Percentiles rank a stretch among this genome's conserved stretches.
phyloP scores from a whole-genome alignment of 2,329 filamentous ascomycete genomes.

The Seiridium cupressi region DNA sequence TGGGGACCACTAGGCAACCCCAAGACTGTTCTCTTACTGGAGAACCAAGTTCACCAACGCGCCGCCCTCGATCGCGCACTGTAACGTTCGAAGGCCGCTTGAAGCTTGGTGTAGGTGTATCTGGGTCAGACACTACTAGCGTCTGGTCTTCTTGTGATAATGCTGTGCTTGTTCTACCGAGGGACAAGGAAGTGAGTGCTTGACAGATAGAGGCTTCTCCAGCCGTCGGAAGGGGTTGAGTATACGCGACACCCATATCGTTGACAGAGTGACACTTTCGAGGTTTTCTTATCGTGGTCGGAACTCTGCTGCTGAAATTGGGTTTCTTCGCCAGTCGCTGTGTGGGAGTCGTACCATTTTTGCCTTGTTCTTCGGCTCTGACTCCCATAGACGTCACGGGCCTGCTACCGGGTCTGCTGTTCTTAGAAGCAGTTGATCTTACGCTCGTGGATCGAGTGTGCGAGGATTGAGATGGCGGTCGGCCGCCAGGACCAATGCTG shows the following conservation, averaged over 20 bases:
- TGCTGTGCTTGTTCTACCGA: conserved; percentile 29
- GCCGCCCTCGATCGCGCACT: conserved; percentile 18
- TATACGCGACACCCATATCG: conserved; percentile 15
- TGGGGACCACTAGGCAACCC: conserved; percentile 24
- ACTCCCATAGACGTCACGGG: conserved; percentile 27
- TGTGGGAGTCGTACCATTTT: conserved; percentile 37
- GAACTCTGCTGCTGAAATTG: conserved; percentile 8
- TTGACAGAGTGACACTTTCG: conserved; percentile 24
- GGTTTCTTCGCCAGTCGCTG: conserved; percentile 12
- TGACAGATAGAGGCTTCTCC: conserved; percentile 45
- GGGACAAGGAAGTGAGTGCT: conserved; percentile 36
- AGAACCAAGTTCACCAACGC: not conserved
- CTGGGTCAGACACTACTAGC: conserved; percentile 45
- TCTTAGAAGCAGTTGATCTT: conserved; percentile 21
- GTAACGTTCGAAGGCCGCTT: conserved; percentile 22
- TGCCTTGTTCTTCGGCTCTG: conserved; percentile 23
- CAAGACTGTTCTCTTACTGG: conserved; percentile 3
- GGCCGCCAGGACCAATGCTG: conserved; percentile 32
- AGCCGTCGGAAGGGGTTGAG: conserved; percentile 13
- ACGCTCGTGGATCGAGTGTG: conserved; percentile 19
- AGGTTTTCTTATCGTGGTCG: conserved; percentile 17
- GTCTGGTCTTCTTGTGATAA: conserved; percentile 23
- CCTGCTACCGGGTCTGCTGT: conserved; percentile 12
- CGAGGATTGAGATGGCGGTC: conserved; percentile 29
- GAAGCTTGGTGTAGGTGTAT: conserved; percentile 19